Evolutionary conservation across 1,139 yeast genomes (phyloP).

Genomic region (Candida smagusa): DNA sequence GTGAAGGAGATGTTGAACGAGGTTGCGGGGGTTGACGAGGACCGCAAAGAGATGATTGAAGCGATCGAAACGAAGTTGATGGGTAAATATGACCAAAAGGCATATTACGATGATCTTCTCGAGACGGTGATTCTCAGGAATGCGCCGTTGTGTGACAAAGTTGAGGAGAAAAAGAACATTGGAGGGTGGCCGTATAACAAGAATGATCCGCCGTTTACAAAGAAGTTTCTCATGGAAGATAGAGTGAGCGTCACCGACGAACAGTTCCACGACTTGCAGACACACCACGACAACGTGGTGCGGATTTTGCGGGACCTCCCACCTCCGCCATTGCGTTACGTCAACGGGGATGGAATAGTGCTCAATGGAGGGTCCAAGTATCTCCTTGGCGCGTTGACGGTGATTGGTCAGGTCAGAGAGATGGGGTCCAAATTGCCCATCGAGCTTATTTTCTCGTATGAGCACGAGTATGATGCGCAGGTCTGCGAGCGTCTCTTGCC

Average conservation of each 20-base stretch:
- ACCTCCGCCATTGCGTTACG: constrained; percentile 11
- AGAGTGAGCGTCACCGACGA: constrained; percentile 16
- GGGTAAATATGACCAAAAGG: constrained; percentile 8
- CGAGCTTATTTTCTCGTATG: constrained; percentile 15
- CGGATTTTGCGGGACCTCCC: constrained; percentile 12
- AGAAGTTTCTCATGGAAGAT: constrained; percentile 6
- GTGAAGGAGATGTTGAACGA: constrained; percentile 7
- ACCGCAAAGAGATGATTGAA: constrained; percentile 7
- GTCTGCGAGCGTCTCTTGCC: constrained; percentile 17
- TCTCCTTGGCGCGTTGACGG: constrained; percentile 18
- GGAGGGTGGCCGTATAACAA: constrained; percentile 10
- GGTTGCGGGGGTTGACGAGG: constrained; percentile 2
- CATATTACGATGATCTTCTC: constrained; percentile 10
- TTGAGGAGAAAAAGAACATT: constrained; percentile 5
- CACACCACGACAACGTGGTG: constrained; percentile 10
- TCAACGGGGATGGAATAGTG: constrained; percentile 15
- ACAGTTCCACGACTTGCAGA: constrained; percentile 16
- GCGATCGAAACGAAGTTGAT: constrained; percentile 5
- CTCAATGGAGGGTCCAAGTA: constrained; percentile 18
- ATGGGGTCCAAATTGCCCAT: constrained; percentile 17
- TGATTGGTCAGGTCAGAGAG: constrained; percentile 18
- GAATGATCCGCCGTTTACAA: constrained; percentile 10
- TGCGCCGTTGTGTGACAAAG: constrained; percentile 8
- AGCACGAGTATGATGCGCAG: constrained; percentile 17
- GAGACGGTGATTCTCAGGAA: constrained; percentile 10